These are phyloP conservation scores for Podospora fimiseda DNA, from an alignment of 495 filamentous ascomycete species.

Conservation along the genomic window DNA sequence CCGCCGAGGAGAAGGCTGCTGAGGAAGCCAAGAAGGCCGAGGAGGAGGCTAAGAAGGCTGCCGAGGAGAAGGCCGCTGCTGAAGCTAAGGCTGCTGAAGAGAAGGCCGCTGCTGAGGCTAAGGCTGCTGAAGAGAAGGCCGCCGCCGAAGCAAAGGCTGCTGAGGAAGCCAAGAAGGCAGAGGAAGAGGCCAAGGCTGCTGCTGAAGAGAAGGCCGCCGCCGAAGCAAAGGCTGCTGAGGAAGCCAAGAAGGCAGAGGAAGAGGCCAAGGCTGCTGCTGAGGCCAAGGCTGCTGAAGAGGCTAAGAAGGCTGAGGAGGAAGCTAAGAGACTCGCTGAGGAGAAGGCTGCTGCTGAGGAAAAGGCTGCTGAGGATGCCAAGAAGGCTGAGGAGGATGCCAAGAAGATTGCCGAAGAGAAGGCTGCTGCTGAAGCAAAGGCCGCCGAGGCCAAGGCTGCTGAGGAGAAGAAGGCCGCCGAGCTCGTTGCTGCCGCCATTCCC, in stretches of 20 bases:
- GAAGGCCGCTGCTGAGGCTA: not conserved
- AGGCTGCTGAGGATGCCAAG: conserved; percentile 16
- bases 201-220: conserved; percentile 34
- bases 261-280: conserved; percentile 63
- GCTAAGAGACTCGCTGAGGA: too few species aligned
- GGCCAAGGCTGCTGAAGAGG: conserved; percentile 49
- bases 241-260: conserved; percentile 62
- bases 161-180: not conserved
- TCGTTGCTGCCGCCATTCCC: conserved; percentile 54
- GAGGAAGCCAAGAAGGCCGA: conserved; percentile 45
- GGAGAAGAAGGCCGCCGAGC: conserved; percentile 12
- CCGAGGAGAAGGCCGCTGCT: not conserved
- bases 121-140: not conserved
- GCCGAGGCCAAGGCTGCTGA: conserved; percentile 1
- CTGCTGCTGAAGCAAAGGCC: not conserved
- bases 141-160: not conserved
- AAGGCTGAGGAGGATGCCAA: conserved; percentile 8
- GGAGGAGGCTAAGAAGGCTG: conserved; percentile 42
- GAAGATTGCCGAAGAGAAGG: too few species aligned
- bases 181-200: conserved; percentile 12
- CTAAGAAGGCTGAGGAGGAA: conserved; percentile 6
- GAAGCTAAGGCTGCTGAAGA: not conserved
- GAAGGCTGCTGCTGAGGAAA: conserved; percentile 1
- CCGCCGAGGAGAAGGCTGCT: conserved; percentile 56
- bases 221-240: conserved; percentile 57